Conservation (phyloP, 2,329 filamentous ascomycete genomes). For the Zopfia rhizophila region DNA sequence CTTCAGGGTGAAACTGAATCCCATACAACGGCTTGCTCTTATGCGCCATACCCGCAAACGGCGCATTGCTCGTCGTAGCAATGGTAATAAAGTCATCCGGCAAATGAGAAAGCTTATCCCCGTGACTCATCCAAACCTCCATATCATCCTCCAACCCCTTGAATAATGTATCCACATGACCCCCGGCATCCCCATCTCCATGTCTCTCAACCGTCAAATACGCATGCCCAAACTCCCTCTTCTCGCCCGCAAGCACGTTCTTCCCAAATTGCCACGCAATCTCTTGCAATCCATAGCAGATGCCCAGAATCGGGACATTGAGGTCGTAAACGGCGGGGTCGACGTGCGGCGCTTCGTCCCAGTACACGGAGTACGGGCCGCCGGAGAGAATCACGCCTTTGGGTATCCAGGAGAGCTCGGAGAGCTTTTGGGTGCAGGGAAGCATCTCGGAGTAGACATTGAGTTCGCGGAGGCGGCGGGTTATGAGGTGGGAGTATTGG, state of each 20-base stretch:
- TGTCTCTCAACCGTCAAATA: slow-evolving; percentile 70
- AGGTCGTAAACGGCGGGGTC: slow-evolving; percentile 85
- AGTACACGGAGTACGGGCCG: slow-evolving; percentile 83
- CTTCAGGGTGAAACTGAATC: slow-evolving; percentile 91
- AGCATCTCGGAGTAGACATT: slow-evolving; percentile 90
- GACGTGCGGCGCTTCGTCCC: slow-evolving; percentile 78
- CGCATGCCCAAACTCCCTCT: slow-evolving; percentile 77
- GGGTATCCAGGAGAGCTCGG: slow-evolving; percentile 80
- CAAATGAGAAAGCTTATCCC: slow-evolving; percentile 81
- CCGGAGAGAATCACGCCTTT: slow-evolving; percentile 84
- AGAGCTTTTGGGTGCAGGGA: slow-evolving; percentile 83
- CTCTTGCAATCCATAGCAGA: slow-evolving; percentile 76
- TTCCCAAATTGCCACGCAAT: slow-evolving; percentile 76
- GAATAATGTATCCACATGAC: slow-evolving; percentile 81
- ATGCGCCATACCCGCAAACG: slow-evolving; percentile 83
- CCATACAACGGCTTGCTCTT: slow-evolving; percentile 76
- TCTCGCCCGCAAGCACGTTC: slow-evolving; percentile 74
- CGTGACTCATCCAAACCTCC: slow-evolving; percentile 87
- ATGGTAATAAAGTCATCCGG: slow-evolving; percentile 79
- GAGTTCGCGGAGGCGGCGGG: slow-evolving; percentile 78
- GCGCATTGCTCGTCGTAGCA: slow-evolving; percentile 78
- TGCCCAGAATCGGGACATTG: slow-evolving; percentile 68
- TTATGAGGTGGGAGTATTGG: slow-evolving; percentile 79
- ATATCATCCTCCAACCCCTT: slow-evolving; percentile 75
- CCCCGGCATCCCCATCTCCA: slow-evolving; percentile 58